phyloP scores from a whole-genome alignment of 164 flowering plant species.

The Vitis riparia region DNA sequence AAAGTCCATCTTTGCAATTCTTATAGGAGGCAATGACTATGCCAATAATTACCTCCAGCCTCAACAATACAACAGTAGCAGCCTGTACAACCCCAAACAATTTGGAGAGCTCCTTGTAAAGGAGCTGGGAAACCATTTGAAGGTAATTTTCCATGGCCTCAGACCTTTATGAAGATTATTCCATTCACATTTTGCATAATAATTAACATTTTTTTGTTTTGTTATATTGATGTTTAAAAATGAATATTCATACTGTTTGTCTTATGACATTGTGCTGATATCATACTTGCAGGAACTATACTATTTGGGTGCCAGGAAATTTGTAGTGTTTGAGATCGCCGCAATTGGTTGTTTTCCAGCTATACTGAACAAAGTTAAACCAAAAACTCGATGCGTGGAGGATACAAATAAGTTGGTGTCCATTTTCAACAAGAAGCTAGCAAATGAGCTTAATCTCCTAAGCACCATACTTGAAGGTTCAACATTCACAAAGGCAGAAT shows the following conservation, averaged over 20 bases:
- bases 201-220: too few species aligned
- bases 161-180: too few species aligned
- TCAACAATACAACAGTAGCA: not conserved
- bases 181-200: too few species aligned
- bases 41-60: not conserved
- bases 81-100: not conserved
- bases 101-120: not conserved
- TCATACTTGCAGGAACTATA: not conserved
- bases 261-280: not conserved
- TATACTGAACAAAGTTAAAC: not conserved
- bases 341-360: not conserved
- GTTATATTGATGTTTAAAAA: too few species aligned
- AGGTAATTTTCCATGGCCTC: not conserved
- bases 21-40: not conserved
- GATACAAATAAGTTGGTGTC: not conserved
- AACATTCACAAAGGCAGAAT: too few species aligned
- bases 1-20: not conserved
- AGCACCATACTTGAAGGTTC: too few species aligned
- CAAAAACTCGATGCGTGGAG: not conserved
- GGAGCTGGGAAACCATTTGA: not conserved
- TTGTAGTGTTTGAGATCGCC: not conserved
- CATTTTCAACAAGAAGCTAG: not conserved
- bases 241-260: not conserved
- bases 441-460: too few species aligned
- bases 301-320: not conserved